phyloP scores from a whole-genome alignment of 2,329 filamentous ascomycete species.

The Teratosphaeria nubilosa region DNA sequence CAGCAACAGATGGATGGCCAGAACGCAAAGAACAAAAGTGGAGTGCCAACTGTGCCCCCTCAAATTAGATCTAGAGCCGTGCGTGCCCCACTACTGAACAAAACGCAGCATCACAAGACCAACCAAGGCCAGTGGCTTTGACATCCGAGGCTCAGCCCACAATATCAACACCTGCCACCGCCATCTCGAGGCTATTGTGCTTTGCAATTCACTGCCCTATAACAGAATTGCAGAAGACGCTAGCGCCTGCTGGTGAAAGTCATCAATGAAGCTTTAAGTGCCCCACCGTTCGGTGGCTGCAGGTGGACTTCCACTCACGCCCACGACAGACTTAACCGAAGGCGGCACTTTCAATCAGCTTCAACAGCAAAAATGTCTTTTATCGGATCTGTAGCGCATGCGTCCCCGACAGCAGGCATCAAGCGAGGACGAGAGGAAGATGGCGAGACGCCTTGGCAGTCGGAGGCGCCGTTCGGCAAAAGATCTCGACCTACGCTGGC shows the following conservation, averaged over 20 bases:
- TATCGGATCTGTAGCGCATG: background rate
- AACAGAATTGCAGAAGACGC: background rate
- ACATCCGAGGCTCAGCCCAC: background rate
- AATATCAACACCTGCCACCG: background rate
- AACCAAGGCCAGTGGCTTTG: background rate
- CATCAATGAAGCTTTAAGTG: background rate
- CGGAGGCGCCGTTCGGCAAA: background rate
- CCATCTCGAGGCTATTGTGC: background rate
- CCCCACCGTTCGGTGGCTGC: background rate
- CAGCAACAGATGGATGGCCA: too few species aligned
- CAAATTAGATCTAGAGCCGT: background rate
- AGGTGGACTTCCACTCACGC: background rate
- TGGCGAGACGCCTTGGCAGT: background rate
- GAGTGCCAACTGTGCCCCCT: background rate
- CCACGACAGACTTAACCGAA: background rate
- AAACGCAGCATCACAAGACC: background rate
- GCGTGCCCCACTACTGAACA: background rate
- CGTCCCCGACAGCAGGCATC: background rate
- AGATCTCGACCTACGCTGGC: background rate
- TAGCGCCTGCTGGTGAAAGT: background rate
- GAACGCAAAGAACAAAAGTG: too few species aligned
- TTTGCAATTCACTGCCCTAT: background rate
- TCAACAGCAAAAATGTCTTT: background rate
- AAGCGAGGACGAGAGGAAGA: background rate
- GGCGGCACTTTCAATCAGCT: background rate